Evolutionary conservation across 1,139 yeast species (phyloP), one percentile per base, ranked within the genome.

Genomic region (Yamadazyma atmosphaerica): DNA sequence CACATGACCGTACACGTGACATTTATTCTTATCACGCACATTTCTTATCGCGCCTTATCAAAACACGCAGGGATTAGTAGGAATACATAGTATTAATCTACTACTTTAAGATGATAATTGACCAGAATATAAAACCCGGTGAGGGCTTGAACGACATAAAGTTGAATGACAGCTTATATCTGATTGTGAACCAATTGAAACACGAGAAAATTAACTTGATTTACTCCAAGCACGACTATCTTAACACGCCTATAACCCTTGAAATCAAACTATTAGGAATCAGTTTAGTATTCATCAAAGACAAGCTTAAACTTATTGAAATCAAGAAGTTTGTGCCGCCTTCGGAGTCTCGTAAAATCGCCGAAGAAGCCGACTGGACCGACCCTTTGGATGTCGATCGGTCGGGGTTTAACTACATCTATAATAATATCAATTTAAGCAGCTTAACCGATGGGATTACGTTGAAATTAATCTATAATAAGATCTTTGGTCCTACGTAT

Each of bases 401-500:
- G 22, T n/a, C n/a, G n/a, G 22, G 7, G n/a, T 16, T 66, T 32
- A 46, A 54, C 36, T 56, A 68, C 32, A 32, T 51, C 5, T 68
- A 69, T 46, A 67, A 69, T 42, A 66, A 65, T 12, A 55, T 58
- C 31, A 49, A 51, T 25, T 32, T 45, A 22, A 35, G 29, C 19
- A 18, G 34, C 17, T 19, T 48, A 6, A 12, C 32, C 6, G 17
- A 26, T 4, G 42, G 44, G 8, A 21, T 47, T 19, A 37, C 33
- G 26, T 63, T 77, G 42, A 71, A 69, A 36, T 56, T 63, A 23
- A 65, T 80, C 6, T 81, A 81, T 55, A 78, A 79, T 49, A 74
- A 71, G 49, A 63, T 72, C 2, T 77, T 81, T 55, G 86, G 86
- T 0, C 85, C 85, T 2, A 80, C 86, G 0, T 77, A 75, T 42